Percentiles rank a stretch among this genome's conserved stretches.
These are phyloP conservation scores for Ilex aquifolium DNA, from an alignment of 257 asterid genomes.

Conservation along the genomic window DNA sequence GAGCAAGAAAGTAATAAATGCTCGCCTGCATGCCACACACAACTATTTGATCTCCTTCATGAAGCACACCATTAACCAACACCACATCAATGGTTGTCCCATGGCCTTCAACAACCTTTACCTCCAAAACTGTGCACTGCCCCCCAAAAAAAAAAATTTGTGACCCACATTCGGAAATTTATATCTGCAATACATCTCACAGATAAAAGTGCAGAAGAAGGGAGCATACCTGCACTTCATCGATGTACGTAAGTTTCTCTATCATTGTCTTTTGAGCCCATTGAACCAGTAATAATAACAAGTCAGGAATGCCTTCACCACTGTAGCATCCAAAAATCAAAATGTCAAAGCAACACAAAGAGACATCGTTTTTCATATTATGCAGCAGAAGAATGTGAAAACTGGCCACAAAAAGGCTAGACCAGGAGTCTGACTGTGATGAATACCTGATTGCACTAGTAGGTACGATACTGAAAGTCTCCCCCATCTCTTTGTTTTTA, in stretches of 20 bases:
- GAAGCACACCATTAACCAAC: constrained; percentile 94
- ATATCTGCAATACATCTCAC: constrained; percentile 3
- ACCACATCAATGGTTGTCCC: constrained; percentile 97
- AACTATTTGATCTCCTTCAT: constrained; percentile 94
- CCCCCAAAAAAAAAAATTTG: constrained; percentile 11
- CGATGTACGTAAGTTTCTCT: constrained; percentile 72
- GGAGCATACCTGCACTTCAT: constrained; percentile 72
- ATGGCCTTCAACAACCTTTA: constrained; percentile 95
- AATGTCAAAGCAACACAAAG: too few species aligned
- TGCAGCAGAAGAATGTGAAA: too few species aligned
- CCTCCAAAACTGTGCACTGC: constrained; percentile 99
- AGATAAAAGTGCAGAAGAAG: constrained; percentile 10
- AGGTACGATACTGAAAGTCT: constrained; percentile 79
- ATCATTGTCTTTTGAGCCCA: constrained; percentile 91
- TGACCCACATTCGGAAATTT: constrained; percentile 17
- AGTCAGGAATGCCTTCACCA: constrained; percentile 95
- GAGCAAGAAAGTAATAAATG: constrained; percentile 10
- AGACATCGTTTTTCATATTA: too few species aligned
- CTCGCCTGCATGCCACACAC: constrained; percentile 94
- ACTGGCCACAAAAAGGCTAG: constrained; percentile 5
- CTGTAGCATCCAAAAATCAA: constrained; percentile 29
- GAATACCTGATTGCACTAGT: constrained; percentile 93
- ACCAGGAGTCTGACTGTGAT: constrained; percentile 6
- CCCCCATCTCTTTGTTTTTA: constrained; percentile 88
- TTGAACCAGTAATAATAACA: constrained; percentile 67